Evolutionary conservation across 352 stramenopile genomes (phyloP).

Genomic region (Pythium volutum): DNA sequence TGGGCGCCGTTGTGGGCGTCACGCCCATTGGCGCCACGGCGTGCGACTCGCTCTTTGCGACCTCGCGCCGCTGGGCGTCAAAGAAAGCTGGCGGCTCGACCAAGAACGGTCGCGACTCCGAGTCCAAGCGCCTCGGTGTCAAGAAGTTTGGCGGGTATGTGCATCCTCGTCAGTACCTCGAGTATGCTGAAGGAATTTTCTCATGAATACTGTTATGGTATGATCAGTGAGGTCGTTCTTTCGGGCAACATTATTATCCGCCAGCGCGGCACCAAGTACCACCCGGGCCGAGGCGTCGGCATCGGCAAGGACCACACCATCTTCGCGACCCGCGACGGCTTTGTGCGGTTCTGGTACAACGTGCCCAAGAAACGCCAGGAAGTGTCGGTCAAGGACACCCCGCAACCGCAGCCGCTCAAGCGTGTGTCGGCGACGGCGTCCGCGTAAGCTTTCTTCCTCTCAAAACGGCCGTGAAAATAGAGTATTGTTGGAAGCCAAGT

Average conservation of each 20-base stretch:
- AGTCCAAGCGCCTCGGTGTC: conserved; percentile 95
- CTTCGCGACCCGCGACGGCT: conserved; percentile 85
- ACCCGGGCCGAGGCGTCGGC: conserved; percentile 92
- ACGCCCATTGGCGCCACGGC: conserved; percentile 20
- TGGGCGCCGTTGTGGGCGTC: conserved; percentile 15
- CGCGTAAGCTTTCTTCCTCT: conserved; percentile 12
- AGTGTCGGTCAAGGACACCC: conserved; percentile 79
- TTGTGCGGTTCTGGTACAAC: conserved; percentile 92
- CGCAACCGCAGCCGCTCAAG: conserved; percentile 42
- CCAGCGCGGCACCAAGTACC: conserved; percentile 96
- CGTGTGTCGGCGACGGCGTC: conserved; percentile 7
- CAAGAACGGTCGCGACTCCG: conserved; percentile 97
- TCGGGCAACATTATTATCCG: conserved; percentile 97
- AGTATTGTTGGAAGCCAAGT: conserved; percentile 18
- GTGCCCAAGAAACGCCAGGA: conserved; percentile 80
- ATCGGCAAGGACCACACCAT: conserved; percentile 94
- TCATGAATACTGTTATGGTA: neutral
- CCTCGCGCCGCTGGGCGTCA: conserved; percentile 78
- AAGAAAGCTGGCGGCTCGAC: conserved; percentile 97
- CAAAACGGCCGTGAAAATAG: conserved; percentile 11
- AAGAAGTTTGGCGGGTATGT: conserved; percentile 95
- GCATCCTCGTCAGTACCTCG: neutral
- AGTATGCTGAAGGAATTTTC: neutral
- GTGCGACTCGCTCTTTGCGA: conserved; percentile 43
- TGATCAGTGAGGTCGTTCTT: conserved; percentile 72